Base-by-base conservation (phyloP, 306 rosid species). In the Lathyrus aphaca region DNA sequence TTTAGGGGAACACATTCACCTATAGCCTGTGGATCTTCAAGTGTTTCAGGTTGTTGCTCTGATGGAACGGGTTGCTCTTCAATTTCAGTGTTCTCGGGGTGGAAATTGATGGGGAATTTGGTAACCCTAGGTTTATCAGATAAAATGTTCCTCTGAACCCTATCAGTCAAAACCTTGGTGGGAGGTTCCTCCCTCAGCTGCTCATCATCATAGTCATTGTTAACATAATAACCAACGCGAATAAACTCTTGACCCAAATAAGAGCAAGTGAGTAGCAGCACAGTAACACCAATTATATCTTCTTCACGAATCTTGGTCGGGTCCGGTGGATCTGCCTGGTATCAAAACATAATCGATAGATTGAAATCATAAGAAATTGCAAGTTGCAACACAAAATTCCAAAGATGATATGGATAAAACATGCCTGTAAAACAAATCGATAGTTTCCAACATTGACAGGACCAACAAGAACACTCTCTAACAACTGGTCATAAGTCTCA, bases 151-250 rank as follows among this genome's bases (percentile, higher is more conserved):
- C 97, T 88, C 66, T 90, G 92, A 66, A 93, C 89, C 87, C 71
- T 86, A 54, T 88, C 96, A 40, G 79, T 27, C 72, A 86, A 69
- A 74, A 88, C 89, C 77, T 93, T 93, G 0, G 96, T 63, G 0
- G 93, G 96, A 59, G 98, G 98, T 65, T 93, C 97, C 79, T 93
- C 98, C 53, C 97, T 88, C 32, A 93, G 87, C 74, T 88, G 97
- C 79, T 88, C 97, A 49, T 93, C 97, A 60, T 78, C 96, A 64
- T 93, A 93, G 69, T 93, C 98, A 73, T 90, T 93, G 90, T 93
- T 93, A 58, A 93, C 98, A 46, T 88, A 93, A 77, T 88, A 93
- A 35, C 97, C 98, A 68, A 93, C 98, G 5, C 96, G 77, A 37
- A 93, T 53, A 77, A 93, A 93, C 75, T 93, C 94, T 66, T 93